phyloP scores from a whole-genome alignment of 2,329 filamentous ascomycete species.

The Biscogniauxia mediterranea region DNA sequence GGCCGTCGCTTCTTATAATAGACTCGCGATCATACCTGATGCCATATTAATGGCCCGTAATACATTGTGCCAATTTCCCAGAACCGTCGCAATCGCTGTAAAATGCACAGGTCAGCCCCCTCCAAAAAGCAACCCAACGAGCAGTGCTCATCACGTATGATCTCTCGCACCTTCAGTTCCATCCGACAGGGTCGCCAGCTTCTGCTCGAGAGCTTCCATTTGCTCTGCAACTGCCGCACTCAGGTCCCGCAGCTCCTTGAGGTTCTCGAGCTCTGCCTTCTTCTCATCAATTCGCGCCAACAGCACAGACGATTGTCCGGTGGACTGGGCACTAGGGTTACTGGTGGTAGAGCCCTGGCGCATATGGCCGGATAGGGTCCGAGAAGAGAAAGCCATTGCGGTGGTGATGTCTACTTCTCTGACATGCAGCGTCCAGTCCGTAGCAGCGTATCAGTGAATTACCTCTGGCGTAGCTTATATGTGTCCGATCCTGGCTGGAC shows the following conservation, averaged over 20 bases:
- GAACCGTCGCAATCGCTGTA: slow-evolving; percentile 75
- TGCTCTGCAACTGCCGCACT: slow-evolving; percentile 76
- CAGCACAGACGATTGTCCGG: slow-evolving; percentile 66
- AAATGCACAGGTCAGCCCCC: slow-evolving; percentile 17
- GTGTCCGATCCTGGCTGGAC: not conserved
- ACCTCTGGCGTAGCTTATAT: not conserved
- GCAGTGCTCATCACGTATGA: not conserved
- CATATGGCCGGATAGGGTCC: slow-evolving; percentile 63
- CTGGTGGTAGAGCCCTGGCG: slow-evolving; percentile 57
- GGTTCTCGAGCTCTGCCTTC: slow-evolving; percentile 75
- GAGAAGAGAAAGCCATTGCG: slow-evolving; percentile 55
- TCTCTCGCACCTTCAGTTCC: slow-evolving; percentile 69
- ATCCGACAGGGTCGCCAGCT: slow-evolving; percentile 72
- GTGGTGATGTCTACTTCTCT: slow-evolving; percentile 8
- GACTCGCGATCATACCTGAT: slow-evolving; percentile 56
- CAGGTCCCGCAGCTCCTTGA: slow-evolving; percentile 74
- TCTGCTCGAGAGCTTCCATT: slow-evolving; percentile 79
- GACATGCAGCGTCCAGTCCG: not conserved
- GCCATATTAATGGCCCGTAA: slow-evolving; percentile 84
- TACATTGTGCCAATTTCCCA: slow-evolving; percentile 87
- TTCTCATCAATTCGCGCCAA: slow-evolving; percentile 80
- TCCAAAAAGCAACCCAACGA: not conserved
- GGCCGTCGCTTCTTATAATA: not conserved
- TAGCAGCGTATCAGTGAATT: not conserved
- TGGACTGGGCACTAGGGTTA: slow-evolving; percentile 40